Base-by-base conservation (phyloP, 2,329 filamentous ascomycete species). In the Amauroascus niger region DNA sequence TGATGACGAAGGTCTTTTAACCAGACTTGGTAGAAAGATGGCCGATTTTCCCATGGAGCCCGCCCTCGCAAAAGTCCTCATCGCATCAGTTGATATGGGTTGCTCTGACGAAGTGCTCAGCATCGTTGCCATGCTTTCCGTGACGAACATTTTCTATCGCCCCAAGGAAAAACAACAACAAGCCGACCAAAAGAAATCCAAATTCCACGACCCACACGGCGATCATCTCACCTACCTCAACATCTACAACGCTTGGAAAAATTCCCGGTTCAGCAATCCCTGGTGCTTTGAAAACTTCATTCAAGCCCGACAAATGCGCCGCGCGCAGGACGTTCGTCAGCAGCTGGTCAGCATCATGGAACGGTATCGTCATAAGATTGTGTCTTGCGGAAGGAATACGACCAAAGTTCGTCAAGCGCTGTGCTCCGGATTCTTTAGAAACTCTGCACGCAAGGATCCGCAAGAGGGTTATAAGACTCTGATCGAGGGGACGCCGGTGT, bases 281-380 rank as follows among this genome's bases (percentile, higher is more conserved):
- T 98, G 93, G 93, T 97, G 93, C 67, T 91, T 88, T 61, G 94
- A 98, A 65, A 96, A 98, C 70, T 98, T 95, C 68, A 93, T 98
- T 67, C 90, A 97, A 67, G 89, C 88, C 3, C 82, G 90, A 1
- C 84, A 83, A 32, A 95, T 98, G 80, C 81, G 83, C 55, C 84
- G 91, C 9, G 90, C 88, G 8, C 87, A 91, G 67, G 93, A 98
- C 67, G 89, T 98, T 0, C 82, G 93, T 16, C 85, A 94, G 57
- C 93, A 98, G 69, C 79, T 98, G 2, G 81, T 91, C 51, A 87
- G 87, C 62, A 97, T 98, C 68, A 94, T 98, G 85, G 82, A 93
- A 53, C 82, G 93, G 5, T 93, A 97, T 71, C 85, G 84, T 54
- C 88, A 95, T 62, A 78, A 79, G 0, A 79, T 98, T 59, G 74